These are phyloP conservation scores for Aspergillus asperescens DNA, from an alignment of 495 filamentous ascomycete species.

Conservation along the genomic window DNA sequence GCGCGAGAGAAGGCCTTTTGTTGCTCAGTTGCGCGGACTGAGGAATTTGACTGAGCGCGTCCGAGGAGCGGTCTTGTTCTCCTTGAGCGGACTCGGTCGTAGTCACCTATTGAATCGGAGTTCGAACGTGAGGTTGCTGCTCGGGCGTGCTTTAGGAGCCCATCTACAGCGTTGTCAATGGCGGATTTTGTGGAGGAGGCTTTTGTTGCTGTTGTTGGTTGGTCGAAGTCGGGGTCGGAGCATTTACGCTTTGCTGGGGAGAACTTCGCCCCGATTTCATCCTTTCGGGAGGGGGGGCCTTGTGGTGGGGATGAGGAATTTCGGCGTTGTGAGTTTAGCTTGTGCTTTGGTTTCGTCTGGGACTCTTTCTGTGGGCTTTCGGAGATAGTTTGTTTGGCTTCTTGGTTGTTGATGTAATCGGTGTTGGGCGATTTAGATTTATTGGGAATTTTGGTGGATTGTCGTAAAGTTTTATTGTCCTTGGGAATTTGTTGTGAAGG, in stretches of 20 bases:
- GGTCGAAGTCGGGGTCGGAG: conserved; percentile 11
- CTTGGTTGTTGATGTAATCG: conserved; percentile 14
- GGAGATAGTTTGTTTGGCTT: not conserved
- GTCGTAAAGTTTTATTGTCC: not conserved
- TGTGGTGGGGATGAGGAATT: conserved; percentile 27
- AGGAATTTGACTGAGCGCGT: conserved; percentile 42
- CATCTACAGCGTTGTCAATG: conserved; percentile 36
- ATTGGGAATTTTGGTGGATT: not conserved
- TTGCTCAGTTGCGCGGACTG: conserved; percentile 20
- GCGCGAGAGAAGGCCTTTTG: conserved; percentile 35
- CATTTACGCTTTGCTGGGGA: conserved; percentile 15
- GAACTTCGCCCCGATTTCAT: not conserved
- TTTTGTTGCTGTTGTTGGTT: not conserved
- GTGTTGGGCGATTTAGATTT: conserved; percentile 23
- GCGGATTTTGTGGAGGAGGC: conserved; percentile 20
- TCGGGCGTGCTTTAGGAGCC: conserved; percentile 40
- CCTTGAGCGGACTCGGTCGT: conserved; percentile 17
- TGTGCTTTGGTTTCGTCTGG: not conserved
- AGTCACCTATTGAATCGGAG: conserved; percentile 1
- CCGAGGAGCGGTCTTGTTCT: conserved; percentile 45
- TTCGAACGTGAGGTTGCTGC: conserved; percentile 32
- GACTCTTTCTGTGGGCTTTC: not conserved
- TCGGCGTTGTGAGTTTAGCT: conserved; percentile 6
- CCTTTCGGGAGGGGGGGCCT: conserved; percentile 15
- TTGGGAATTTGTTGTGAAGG: conserved; percentile 1